Base-by-base conservation (phyloP, 83 land plant genomes). In the Larix sibirica region DNA sequence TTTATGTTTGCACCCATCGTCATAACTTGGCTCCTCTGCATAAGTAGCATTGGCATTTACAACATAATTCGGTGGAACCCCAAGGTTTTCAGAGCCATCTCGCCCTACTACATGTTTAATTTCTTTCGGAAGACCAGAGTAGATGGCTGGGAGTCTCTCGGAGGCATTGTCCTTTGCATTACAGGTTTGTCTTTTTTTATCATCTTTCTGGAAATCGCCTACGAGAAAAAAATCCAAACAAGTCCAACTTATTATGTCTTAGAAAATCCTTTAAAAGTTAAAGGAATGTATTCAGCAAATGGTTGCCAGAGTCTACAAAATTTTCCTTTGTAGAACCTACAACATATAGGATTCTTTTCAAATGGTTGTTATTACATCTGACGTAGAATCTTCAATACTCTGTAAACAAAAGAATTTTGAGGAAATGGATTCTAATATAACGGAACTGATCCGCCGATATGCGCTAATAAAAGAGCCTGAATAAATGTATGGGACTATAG, bases 1-100 rank as follows among this genome's bases (percentile, higher is more conserved):
- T 89, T 91, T 83, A 47, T 91, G 90, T 93, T 93, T 88, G 88
- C 94, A 71, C 95, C 95, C 23, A 83, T 93, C 74, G 86, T 93
- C 24, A 86, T 89, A 28, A 77, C 89, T 13, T 93, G 95, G 95
- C 89, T 91, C 8, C 62, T 91, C 28, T 91, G 86, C 88, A 86
- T 91, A 83, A 82, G 90, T 79, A 82, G 71, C 44, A 83, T 93
- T 81, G 95, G 95, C 42, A 62, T 93, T 16, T 93, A 91, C 77
- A 91, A 93, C 54, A 86, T 93, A 17, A 31, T 88, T 10, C 13
- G 61, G 36, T 93, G 94, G 90, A 91, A 93, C 47, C 94, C 89
- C 0, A 81, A 81, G 2, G 83, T 91, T 1, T 83, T 86, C 80
- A 79, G 54, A 75, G 95, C 94, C 0, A 80, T 93, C 64, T 93